These are phyloP conservation scores for Chlamydomonas sp. DNA, from an alignment of 139 green algal genomes.

Conservation along the genomic window DNA sequence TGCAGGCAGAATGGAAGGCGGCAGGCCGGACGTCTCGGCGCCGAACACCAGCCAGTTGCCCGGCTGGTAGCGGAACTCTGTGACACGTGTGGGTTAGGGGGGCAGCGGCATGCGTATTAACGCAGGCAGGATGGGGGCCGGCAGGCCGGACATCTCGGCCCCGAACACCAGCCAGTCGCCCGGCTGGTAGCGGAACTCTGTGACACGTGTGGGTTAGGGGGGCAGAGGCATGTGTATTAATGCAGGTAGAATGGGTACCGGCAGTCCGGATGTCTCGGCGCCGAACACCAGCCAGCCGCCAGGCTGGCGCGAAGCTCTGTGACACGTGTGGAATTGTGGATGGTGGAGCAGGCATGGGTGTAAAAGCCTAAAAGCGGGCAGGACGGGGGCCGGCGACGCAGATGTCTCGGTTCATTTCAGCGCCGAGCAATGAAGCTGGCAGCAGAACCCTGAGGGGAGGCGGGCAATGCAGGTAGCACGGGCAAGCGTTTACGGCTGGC, in stretches of 20 bases:
- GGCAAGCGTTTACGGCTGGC: too few species aligned
- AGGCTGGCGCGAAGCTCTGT: slow-evolving; percentile 60
- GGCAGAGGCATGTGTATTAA: too few species aligned
- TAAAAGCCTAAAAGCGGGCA: too few species aligned
- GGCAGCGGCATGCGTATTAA: too few species aligned
- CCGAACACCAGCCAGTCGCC: slow-evolving; percentile 53
- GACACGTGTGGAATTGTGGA: too few species aligned
- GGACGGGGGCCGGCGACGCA: too few species aligned
- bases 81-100: neutral
- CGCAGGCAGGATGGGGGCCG: slow-evolving; percentile 12
- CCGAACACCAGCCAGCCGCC: slow-evolving; percentile 53
- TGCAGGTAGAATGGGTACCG: slow-evolving; percentile 12
- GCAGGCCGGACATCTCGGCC: slow-evolving; percentile 82
- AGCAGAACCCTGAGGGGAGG: too few species aligned
- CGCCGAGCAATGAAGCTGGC: too few species aligned
- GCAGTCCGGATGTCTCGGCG: slow-evolving; percentile 83
- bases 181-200: slow-evolving; percentile 72
- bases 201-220: neutral
- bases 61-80: slow-evolving; percentile 72
- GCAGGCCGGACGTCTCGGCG: slow-evolving; percentile 83
- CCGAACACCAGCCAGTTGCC: slow-evolving; percentile 53
- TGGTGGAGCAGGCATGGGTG: too few species aligned
- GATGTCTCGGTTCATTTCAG: too few species aligned
- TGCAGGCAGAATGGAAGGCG: slow-evolving; percentile 13
- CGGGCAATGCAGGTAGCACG: too few species aligned